Evolutionary conservation across 805 yeast species (phyloP).

Genomic region (Yarrowia alimentaria): DNA sequence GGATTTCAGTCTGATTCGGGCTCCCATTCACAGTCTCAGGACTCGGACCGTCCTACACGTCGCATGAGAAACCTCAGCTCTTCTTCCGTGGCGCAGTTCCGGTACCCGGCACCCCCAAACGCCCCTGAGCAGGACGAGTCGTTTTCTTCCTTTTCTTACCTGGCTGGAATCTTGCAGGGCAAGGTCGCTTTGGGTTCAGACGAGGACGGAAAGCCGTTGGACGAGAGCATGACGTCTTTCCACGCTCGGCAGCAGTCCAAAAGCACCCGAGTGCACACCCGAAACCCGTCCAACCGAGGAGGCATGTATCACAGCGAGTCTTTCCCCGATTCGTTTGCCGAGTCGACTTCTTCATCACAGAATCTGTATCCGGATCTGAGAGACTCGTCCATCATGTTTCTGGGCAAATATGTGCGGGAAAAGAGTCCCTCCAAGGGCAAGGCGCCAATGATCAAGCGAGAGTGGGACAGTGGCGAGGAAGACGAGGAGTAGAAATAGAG

Average conservation of each 20-base stretch:
- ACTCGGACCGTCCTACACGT: neutral
- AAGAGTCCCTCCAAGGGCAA: neutral
- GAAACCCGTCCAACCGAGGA: constrained; percentile 3
- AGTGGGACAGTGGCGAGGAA: too few species aligned
- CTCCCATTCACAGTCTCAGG: too few species aligned
- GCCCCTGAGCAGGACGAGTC: constrained; percentile 11
- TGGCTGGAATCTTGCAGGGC: constrained; percentile 18
- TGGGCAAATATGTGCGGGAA: constrained; percentile 36
- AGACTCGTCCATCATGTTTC: constrained; percentile 38
- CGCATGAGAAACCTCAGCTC: constrained; percentile 6
- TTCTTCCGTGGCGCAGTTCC: constrained; percentile 25
- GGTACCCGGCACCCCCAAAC: constrained; percentile 19
- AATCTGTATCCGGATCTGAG: constrained; percentile 39
- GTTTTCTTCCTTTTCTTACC: constrained; percentile 18
- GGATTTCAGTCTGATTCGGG: too few species aligned
- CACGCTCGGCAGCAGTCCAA: constrained; percentile 5
- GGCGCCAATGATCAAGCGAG: constrained; percentile 2
- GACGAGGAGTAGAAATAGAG: neutral
- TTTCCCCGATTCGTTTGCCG: too few species aligned
- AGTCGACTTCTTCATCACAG: constrained; percentile 18
- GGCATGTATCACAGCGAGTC: too few species aligned
- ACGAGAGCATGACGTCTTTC: too few species aligned
- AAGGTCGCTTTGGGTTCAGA: constrained; percentile 22
- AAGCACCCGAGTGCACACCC: neutral
- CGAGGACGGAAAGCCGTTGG: constrained; percentile 17